Evolutionary conservation across 441 rosid genomes (phyloP), one percentile per base, ranked within the genome.

Genomic region (Euphorbia schlechtendalii): DNA sequence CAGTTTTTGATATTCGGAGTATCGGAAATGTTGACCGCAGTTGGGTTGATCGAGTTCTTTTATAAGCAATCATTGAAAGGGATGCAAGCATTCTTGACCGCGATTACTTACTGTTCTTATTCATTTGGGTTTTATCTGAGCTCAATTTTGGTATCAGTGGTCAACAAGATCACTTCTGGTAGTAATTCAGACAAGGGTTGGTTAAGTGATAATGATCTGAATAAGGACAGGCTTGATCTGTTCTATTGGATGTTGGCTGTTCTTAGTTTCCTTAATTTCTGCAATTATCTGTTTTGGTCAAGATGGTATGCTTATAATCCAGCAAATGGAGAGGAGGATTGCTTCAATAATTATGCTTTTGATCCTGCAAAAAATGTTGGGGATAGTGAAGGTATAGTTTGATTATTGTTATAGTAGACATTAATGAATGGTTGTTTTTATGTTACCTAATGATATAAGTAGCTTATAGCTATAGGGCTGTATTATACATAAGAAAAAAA

Each of bases 1-100:
- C 98, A 90, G 77, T 92, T 85, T 77, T 71, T 90, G 54, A 88
- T 92, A 69, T 92, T 92, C 13, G 98, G 98, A 41, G 10, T 88
- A 21, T 86, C 98, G 0, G 98, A 92, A 75, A 90, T 92, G 96
- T 82, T 92, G 59, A 92, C 98, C 0, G 97, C 96, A 0, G 96
- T 92, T n/a, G 98, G 98, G 28, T 81, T 92, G 8, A 83, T 92
- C 30, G 98, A 92, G 80, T 92, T 90, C 81, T 92, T 92, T 73
- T 92, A 92, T 84, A 88, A 90, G 66, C 96, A 88, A 69, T 83
- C 95, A 3, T 69, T 86, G 36, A 75, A 81, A 59, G 97, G 97
- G 57, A 88, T 88, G 96, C 94, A 90, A 56, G 77, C 98, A 10
- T 86, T 88, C 71, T 69, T 84, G 24, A 92, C 84, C 3, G 90